phyloP scores from a whole-genome alignment of 129 eudicot genomes.

The Centaurea solstitialis region DNA sequence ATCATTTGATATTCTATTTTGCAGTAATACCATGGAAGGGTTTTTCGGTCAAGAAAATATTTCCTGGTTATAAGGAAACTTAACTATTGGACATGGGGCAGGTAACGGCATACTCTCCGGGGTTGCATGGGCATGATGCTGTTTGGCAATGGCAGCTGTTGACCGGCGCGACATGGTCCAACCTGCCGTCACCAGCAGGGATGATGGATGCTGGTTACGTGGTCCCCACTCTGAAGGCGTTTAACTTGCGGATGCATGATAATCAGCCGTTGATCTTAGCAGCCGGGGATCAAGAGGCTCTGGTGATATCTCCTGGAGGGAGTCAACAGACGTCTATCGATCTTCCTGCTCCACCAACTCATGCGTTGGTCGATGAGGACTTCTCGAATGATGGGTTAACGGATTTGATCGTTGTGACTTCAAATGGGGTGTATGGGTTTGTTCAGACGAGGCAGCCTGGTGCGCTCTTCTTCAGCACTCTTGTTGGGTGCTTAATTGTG shows the following conservation, averaged over 20 bases:
- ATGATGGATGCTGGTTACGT: conserved; percentile 76
- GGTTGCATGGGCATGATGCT: conserved; percentile 85
- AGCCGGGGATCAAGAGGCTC: conserved; percentile 92
- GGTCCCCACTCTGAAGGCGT: conserved; percentile 81
- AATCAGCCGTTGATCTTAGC: conserved; percentile 67
- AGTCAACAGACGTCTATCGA: conserved; percentile 59
- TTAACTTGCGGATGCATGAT: conserved; percentile 71
- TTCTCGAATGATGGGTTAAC: conserved; percentile 94
- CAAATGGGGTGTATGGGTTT: conserved; percentile 90
- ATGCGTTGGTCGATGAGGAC: conserved; percentile 70
- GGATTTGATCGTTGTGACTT: conserved; percentile 84
- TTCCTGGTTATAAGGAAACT: background rate
- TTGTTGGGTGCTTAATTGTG: conserved; percentile 85
- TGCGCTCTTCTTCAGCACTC: conserved; percentile 94
- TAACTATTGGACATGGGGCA: conserved; percentile 23
- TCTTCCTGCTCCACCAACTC: conserved; percentile 92
- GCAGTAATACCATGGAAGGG: background rate
- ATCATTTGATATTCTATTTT: background rate
- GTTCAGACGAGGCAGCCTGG: conserved; percentile 99
- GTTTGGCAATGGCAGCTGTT: conserved; percentile 93
- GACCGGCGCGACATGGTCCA: conserved; percentile 98
- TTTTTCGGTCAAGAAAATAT: background rate
- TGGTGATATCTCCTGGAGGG: conserved; percentile 83
- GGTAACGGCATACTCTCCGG: conserved; percentile 94
- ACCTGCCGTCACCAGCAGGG: conserved; percentile 93